These are phyloP conservation scores for Pichia nanzhaoensis DNA, from an alignment of 805 yeast species.

Conservation along the genomic window DNA sequence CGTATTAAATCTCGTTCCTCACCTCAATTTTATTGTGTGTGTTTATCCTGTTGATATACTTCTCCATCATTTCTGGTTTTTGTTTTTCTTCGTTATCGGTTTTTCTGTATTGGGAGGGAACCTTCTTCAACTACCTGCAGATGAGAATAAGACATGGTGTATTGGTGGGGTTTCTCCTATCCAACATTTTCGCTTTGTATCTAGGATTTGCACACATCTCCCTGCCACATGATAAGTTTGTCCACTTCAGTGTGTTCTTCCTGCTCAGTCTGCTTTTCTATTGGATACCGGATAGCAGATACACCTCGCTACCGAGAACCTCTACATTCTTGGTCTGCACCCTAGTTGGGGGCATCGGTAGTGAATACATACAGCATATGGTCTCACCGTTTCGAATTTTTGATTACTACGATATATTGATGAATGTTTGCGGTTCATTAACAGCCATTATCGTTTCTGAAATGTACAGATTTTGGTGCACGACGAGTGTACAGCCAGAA, in stretches of 20 bases:
- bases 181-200: conserved; percentile 25
- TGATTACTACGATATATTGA: conserved; percentile 31
- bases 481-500: background rate
- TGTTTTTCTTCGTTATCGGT: too few relatives aligned
- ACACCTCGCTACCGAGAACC: conserved; percentile 28
- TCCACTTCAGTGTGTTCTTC: conserved; percentile 42
- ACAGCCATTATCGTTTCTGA: conserved; percentile 21
- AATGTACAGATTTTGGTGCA: conserved; percentile 3
- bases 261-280: conserved; percentile 41
- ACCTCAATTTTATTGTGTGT: too few relatives aligned
- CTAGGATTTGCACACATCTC: conserved; percentile 46
- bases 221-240: conserved; percentile 39
- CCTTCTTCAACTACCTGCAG: too few relatives aligned
- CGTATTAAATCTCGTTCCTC: too few relatives aligned
- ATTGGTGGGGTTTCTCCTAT: background rate
- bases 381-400: conserved; percentile 40
- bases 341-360: conserved; percentile 37
- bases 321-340: conserved; percentile 37
- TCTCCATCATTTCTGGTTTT: too few relatives aligned
- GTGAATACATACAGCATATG: conserved; percentile 41
- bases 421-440: conserved; percentile 25
- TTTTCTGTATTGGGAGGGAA: too few relatives aligned
- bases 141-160: too few relatives aligned
- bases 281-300: conserved; percentile 36
- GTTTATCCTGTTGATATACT: too few relatives aligned